Evolutionary conservation across 768 basidiomycete species (phyloP).

Genomic region (Cystofilobasidium ferigula): DNA sequence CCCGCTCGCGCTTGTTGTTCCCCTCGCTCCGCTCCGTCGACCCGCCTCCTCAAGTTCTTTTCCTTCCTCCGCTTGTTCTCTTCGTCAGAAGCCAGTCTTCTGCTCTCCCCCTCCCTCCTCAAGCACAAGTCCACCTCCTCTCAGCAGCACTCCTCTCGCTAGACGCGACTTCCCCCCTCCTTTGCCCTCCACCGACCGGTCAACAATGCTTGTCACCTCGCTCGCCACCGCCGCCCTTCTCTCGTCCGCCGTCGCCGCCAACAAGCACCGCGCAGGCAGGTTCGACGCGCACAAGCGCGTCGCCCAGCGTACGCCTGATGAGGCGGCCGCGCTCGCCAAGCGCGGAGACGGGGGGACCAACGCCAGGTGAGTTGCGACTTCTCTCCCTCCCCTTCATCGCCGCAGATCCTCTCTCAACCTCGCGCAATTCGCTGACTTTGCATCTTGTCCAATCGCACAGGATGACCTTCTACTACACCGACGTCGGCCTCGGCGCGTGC

Average conservation of each 20-base stretch:
- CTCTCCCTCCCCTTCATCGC: no score
- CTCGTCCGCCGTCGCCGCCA: not conserved
- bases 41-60: not conserved
- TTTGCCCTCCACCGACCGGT: not conserved
- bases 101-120: not conserved
- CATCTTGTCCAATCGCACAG: not conserved
- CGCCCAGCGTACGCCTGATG: not conserved
- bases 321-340: no score
- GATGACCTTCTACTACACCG: not conserved
- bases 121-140: not conserved
- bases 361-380: no score
- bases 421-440: no score
- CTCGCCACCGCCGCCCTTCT: slow-evolving; percentile 9
- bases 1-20: not conserved
- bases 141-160: not conserved
- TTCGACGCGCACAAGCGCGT: not conserved
- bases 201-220: not conserved
- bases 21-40: not conserved
- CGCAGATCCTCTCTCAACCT: no score
- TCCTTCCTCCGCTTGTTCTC: not conserved
- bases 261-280: not conserved
- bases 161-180: not conserved
- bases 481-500: not conserved
- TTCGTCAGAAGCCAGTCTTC: no score
- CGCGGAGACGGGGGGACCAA: not conserved